phyloP scores from a whole-genome alignment of 129 eudicot genomes.

The Artemisia argyi region DNA sequence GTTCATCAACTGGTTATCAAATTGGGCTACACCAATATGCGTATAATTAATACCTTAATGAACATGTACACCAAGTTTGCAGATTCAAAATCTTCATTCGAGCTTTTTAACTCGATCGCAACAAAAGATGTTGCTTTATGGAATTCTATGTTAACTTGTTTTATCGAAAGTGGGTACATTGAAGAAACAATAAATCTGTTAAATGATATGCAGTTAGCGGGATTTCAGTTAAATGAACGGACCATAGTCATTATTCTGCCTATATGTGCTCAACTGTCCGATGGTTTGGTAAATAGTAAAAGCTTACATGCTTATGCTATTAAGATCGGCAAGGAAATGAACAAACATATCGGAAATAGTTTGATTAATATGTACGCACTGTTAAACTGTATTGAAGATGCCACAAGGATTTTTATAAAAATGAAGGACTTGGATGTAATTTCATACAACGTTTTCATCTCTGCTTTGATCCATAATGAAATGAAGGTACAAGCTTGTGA shows the following conservation, averaged over 20 bases:
- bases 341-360: slow-evolving; percentile 38
- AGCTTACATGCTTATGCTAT: slow-evolving; percentile 52
- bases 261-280: slow-evolving; percentile 32
- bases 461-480: slow-evolving; percentile 34
- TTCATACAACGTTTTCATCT: slow-evolving; percentile 51
- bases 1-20: slow-evolving; percentile 58
- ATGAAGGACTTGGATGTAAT: slow-evolving; percentile 34
- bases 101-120: slow-evolving; percentile 40
- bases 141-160: slow-evolving; percentile 57
- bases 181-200: slow-evolving; percentile 38
- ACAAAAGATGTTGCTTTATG: slow-evolving; percentile 45
- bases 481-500: slow-evolving; percentile 39
- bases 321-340: slow-evolving; percentile 42
- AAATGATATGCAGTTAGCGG: slow-evolving; percentile 39
- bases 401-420: slow-evolving; percentile 26
- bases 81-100: slow-evolving; percentile 35
- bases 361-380: slow-evolving; percentile 45
- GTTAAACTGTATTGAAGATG: slow-evolving; percentile 36
- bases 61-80: slow-evolving; percentile 43
- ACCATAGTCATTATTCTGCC: slow-evolving; percentile 42
- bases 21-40: slow-evolving; percentile 35
- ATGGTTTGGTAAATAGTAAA: slow-evolving; percentile 38
- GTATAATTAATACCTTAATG: slow-evolving; percentile 38
- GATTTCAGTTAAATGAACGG: slow-evolving; percentile 37
- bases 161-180: slow-evolving; percentile 29